Percentiles rank a stretch among this genome's conserved stretches.
Evolutionary conservation across 2,329 filamentous ascomycete genomes (phyloP).

Genomic region (Fusarium equiseti): DNA sequence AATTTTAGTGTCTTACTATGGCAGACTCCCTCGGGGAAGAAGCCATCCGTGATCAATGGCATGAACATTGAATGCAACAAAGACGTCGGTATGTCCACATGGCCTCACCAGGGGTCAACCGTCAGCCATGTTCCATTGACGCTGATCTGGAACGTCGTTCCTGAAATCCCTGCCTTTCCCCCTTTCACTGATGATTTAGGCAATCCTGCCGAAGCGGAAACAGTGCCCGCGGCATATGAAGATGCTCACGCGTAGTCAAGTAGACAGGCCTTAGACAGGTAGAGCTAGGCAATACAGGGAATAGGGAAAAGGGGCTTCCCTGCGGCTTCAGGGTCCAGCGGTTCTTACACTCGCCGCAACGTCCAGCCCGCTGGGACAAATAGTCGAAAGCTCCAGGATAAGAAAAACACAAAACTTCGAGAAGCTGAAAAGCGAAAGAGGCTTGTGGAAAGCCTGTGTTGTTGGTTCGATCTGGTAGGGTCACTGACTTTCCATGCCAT

Average conservation of each 20-base stretch:
- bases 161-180: constrained; percentile 26
- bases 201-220: constrained; percentile 22
- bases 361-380: constrained; percentile 36
- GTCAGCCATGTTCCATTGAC: constrained; percentile 31
- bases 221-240: constrained; percentile 32
- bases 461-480: neutral
- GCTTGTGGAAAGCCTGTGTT: neutral
- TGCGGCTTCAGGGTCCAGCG: constrained; percentile 24
- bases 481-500: constrained; percentile 7
- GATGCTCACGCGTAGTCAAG: constrained; percentile 31
- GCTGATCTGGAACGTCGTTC: constrained; percentile 36
- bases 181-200: constrained; percentile 30
- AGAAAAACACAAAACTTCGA: neutral
- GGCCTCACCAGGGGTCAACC: constrained; percentile 34
- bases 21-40: neutral
- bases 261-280: neutral
- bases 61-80: constrained; percentile 11
- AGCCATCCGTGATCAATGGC: constrained; percentile 17
- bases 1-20: neutral
- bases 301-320: constrained; percentile 35
- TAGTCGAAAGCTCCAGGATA: constrained; percentile 16
- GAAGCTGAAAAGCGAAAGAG: neutral
- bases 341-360: constrained; percentile 29
- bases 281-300: constrained; percentile 4
- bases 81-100: constrained; percentile 34